Conservation (phyloP, 208 protist genomes). For the Tritrichomonas foetus region DNA sequence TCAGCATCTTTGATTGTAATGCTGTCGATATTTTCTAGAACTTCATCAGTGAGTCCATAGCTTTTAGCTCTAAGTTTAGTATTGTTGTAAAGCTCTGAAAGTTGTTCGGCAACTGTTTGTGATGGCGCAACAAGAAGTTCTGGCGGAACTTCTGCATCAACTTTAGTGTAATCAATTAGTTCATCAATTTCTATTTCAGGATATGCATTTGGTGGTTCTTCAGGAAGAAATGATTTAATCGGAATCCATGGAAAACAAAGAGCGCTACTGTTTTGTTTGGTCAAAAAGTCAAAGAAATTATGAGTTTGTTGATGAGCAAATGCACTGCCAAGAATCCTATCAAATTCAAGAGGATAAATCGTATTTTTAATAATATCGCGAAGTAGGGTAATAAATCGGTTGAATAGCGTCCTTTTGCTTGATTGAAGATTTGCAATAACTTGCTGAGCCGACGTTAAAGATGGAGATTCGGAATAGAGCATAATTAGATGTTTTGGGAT, state of each 20-base stretch:
- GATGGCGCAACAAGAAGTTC: neutral
- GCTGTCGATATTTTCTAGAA: neutral
- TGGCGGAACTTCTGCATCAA: neutral
- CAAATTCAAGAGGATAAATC: neutral
- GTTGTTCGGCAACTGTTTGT: neutral
- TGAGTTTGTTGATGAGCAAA: neutral
- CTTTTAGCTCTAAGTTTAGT: neutral
- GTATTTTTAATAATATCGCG: neutral
- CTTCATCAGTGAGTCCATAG: neutral
- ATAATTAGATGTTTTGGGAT: neutral
- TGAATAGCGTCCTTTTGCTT: neutral
- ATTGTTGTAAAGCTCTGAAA: neutral
- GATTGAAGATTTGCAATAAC: neutral
- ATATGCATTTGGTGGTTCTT: neutral
- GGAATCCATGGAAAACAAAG: neutral
- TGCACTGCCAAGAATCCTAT: neutral
- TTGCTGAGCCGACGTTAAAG: neutral
- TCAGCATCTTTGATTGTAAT: neutral
- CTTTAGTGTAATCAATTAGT: no score
- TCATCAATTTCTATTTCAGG: neutral
- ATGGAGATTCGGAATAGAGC: neutral
- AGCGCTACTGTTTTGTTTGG: neutral
- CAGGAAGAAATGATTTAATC: neutral
- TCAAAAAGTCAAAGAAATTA: neutral
- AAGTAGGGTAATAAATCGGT: neutral